Percentiles rank a stretch among this genome's conserved stretches.
These are phyloP conservation scores for Fusarium lyarnte DNA, from an alignment of 2,329 filamentous ascomycete species.

Conservation along the genomic window DNA sequence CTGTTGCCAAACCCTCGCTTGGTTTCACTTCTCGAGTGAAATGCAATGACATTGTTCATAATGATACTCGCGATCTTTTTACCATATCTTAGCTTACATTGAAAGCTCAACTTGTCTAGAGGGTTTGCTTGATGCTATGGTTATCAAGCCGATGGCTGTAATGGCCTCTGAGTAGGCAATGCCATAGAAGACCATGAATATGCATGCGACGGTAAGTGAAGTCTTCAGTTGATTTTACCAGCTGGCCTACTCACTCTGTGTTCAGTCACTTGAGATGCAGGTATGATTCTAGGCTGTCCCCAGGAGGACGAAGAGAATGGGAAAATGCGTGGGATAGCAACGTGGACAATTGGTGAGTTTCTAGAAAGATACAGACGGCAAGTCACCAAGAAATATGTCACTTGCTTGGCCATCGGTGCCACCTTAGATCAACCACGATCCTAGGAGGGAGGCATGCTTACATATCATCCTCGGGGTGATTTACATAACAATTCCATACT, in stretches of 20 bases:
- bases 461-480: not conserved
- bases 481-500: not conserved
- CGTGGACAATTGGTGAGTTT: not conserved
- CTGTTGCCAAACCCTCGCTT: not conserved
- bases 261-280: not conserved
- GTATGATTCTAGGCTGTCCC: not conserved
- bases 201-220: not conserved
- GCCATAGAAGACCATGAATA: not conserved
- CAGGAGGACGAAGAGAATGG: not conserved
- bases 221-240: accelerated
- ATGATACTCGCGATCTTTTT: not conserved
- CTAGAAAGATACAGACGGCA: not conserved
- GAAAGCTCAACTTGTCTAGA: not conserved
- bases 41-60: not conserved
- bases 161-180: not conserved
- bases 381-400: not conserved
- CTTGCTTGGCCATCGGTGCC: not conserved
- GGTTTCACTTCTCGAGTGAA: not conserved
- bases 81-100: not conserved
- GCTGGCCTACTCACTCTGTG: accelerated
- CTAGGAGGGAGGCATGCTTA: not conserved
- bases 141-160: not conserved
- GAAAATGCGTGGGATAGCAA: not conserved
- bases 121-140: not conserved
- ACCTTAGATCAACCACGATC: not conserved